phyloP scores from a whole-genome alignment of 75 land plant species.

The Pseudotsuga menziesii region DNA sequence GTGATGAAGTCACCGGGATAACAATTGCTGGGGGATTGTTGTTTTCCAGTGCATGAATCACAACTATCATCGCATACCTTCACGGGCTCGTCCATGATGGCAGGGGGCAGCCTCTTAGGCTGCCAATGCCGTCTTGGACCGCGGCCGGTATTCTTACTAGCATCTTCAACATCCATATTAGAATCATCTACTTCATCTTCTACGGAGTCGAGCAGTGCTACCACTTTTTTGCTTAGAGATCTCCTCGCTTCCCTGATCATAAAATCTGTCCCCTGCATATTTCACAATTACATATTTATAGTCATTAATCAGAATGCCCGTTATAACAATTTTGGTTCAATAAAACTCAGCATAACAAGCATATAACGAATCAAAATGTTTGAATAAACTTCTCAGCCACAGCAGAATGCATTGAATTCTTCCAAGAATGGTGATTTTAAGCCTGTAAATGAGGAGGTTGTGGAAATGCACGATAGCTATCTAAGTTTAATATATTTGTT shows the following conservation, averaged over 20 bases:
- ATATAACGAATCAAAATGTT: not conserved
- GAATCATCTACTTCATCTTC: not conserved
- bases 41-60: not conserved
- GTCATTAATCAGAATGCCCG: not conserved
- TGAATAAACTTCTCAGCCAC: not conserved
- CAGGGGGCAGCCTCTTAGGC: not conserved
- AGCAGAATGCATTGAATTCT: not conserved
- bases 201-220: not conserved
- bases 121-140: not conserved
- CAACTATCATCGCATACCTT: not conserved
- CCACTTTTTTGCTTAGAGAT: not conserved
- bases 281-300: not conserved
- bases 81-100: not conserved
- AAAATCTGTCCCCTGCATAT: not conserved
- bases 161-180: not conserved
- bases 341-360: too few relatives aligned
- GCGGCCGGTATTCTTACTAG: too few relatives aligned
- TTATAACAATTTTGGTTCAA: too few relatives aligned
- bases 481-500: too few relatives aligned
- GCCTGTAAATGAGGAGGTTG: not conserved
- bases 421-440: not conserved
- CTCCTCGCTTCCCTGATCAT: not conserved
- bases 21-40: not conserved
- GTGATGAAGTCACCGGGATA: not conserved
- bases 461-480: not conserved